Conservation (phyloP, 352 stramenopile genomes). For the Elongisporangium prolatum region DNA sequence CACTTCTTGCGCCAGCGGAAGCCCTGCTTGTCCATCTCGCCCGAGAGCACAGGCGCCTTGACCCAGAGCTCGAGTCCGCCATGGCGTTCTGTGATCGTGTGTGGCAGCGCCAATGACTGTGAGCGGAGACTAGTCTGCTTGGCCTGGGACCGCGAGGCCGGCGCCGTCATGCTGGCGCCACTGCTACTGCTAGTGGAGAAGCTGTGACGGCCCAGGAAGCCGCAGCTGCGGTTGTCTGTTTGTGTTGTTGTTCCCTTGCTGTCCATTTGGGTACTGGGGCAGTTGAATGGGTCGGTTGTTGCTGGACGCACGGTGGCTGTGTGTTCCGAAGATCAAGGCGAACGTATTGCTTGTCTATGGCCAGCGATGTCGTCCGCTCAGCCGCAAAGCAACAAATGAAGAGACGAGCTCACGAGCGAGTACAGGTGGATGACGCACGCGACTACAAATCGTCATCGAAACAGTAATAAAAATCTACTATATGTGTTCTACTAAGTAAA, state of each 20-base stretch:
- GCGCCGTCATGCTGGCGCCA: constrained; percentile 3
- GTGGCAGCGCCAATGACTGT: constrained; percentile 37
- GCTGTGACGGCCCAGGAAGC: not conserved
- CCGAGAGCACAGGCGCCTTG: constrained; percentile 61
- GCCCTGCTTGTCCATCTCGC: constrained; percentile 65
- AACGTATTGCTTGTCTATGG: not conserved
- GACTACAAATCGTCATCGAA: not conserved
- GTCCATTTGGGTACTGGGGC: not conserved
- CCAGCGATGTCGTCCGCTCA: not conserved
- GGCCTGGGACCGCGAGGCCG: constrained; percentile 5
- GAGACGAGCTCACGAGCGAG: not conserved
- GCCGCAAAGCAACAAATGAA: not conserved
- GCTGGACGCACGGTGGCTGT: not conserved
- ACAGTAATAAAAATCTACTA: not conserved
- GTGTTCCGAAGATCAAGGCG: not conserved
- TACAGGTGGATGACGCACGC: not conserved
- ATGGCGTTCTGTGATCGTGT: constrained; percentile 75
- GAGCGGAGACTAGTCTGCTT: constrained; percentile 8
- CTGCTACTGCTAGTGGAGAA: constrained; percentile 1
- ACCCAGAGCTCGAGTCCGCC: constrained; percentile 71
- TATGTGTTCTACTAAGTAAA: not conserved
- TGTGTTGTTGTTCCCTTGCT: not conserved
- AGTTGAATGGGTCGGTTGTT: not conserved
- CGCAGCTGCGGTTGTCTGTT: not conserved
- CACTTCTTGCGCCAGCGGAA: constrained; percentile 80